Evolutionary conservation across 2,329 filamentous ascomycete genomes (phyloP), one percentile per base, ranked within the genome.

Genomic region (Ramularia endophylla): DNA sequence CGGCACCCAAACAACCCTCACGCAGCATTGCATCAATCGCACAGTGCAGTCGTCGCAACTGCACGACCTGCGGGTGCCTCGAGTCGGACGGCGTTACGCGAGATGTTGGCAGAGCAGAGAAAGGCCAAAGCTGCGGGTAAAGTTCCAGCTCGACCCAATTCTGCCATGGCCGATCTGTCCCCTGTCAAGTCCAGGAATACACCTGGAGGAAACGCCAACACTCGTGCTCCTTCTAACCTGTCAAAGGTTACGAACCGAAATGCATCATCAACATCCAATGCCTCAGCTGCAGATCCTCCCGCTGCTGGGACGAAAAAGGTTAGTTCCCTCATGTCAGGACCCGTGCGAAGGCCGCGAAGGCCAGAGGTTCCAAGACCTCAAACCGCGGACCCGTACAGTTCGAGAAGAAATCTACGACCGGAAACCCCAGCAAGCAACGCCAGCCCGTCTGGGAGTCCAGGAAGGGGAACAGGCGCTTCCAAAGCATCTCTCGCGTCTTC

Each of bases 1-100:
- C 94, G 87, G 55, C 86, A 95, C 53, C 73, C 85, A 1, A 76
- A 81, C 57, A 97, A 97, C 55, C 86, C 86, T 7, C 85, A 87
- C 59, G 62, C 67, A 12, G 41, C 47, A 7, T 34, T 61, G 8
- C 52, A 55, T 29, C 61, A 63, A 8, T 67, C 65, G 3, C 78
- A 49, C 74, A 75, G 57, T 72, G 77, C 57, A 19, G 42, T 43
- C 4, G 36, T 52, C 17, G 38, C 47, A n/a, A 29, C 51, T 9
- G 30, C 54, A 19, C 45, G 56, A 65, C 41, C 56, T 7, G 50
- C 48, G 15, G 57, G 56, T n/a, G 47, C 81, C 47, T 75, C 79
- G 11, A 62, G 59, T 32, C 63, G 74, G 27, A 67, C 65, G 8
- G 85, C 85, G 8, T 65, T 95, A 18, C 83, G 86, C 49, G 89